Base-by-base conservation (phyloP, 1,284 basidiomycete species). In the Fistulinella staudtii region DNA sequence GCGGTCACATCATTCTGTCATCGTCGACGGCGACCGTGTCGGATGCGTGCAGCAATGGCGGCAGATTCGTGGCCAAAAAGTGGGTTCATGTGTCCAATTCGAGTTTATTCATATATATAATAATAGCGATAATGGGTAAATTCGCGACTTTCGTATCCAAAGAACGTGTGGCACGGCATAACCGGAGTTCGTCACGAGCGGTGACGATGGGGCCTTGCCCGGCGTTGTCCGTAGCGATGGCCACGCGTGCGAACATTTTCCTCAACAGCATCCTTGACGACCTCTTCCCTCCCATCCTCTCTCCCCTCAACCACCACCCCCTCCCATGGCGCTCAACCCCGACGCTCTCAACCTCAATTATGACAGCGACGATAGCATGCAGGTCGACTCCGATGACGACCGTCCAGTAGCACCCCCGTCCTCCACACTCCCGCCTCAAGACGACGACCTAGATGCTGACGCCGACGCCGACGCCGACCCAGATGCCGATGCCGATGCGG, bases 181-280 rank as follows among this genome's bases (percentile, higher is more conserved):
- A 57, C 63, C 65, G 62, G 65, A 66, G 65, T 67, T 64, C 65
- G 65, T 65, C 61, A 71, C 69, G 66, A 63, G 68, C 75, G 74
- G 76, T 78, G 77, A 78, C 77, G 75, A 79, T 77, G 73, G 73
- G 67, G 73, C 75, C 75, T 76, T 77, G 68, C 65, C 65, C 77
- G 77, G 77, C 77, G 77, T 79, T 79, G 77, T 76, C 78, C 78
- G 78, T 80, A 77, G 76, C 78, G 77, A 80, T 76, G 70, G 76
- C 72, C 75, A 74, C 68, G 77, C 78, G 77, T 79, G 78, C 72
- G 77, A 80, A 75, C 76, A 74, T 76, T 66, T 73, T 71, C 68
- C 76, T 77, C 78, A 80, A 75, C 76, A 75, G 73, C 65, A 72
- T 74, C 68, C 76, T 77, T 77, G 76, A 74, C 75, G 75, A 76